phyloP scores from a whole-genome alignment of 2,329 filamentous ascomycete genomes.

The Pseudopithomyces maydicus region DNA sequence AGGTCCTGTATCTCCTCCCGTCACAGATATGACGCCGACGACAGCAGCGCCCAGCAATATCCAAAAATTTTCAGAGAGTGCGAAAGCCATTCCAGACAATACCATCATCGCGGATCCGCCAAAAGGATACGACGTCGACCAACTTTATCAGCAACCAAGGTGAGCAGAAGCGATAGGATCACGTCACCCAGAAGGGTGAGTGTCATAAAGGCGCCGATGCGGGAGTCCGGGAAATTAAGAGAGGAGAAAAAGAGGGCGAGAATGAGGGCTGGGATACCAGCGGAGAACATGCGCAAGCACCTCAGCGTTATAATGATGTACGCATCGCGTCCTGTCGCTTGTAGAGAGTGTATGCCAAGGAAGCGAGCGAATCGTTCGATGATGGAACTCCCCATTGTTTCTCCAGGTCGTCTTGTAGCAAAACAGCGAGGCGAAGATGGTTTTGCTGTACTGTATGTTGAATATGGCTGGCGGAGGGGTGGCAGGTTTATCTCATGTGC shows the following conservation, averaged over 20 bases:
- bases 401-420: neutral
- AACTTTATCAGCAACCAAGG: constrained; percentile 45
- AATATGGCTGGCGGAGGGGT: neutral
- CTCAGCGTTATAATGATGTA: constrained; percentile 51
- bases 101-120: constrained; percentile 45
- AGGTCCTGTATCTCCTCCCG: constrained; percentile 41
- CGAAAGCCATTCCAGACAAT: constrained; percentile 41
- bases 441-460: neutral
- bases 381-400: constrained; percentile 22
- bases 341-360: constrained; percentile 38
- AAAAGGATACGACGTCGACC: constrained; percentile 42
- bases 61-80: constrained; percentile 44
- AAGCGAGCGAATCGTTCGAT: constrained; percentile 30
- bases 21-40: constrained; percentile 46
- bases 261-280: constrained; percentile 45
- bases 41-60: constrained; percentile 44
- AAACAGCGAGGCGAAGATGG: neutral
- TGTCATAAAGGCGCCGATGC: constrained; percentile 49
- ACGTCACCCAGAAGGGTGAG: constrained; percentile 48
- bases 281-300: constrained; percentile 41
- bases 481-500: neutral
- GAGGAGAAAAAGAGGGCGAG: constrained; percentile 46
- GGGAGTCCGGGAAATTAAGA: constrained; percentile 39
- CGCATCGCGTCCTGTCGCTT: constrained; percentile 41
- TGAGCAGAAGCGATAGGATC: constrained; percentile 41